These are phyloP conservation scores for Ogataea polymorpha DNA, from an alignment of 805 yeast genomes.

Conservation along the genomic window DNA sequence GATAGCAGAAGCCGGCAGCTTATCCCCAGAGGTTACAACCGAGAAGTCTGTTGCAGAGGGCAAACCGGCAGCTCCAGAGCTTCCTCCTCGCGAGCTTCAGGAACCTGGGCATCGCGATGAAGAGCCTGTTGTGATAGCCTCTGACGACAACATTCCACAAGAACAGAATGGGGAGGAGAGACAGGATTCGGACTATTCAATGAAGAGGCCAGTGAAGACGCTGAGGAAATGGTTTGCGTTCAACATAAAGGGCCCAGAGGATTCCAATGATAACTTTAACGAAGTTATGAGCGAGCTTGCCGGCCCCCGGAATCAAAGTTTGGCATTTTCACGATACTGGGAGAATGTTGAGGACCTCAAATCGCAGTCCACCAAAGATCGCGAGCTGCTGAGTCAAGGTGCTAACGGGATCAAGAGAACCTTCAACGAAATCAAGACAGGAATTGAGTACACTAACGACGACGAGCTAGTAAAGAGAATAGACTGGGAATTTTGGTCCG, in stretches of 20 bases:
- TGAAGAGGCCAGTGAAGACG: constrained; percentile 7
- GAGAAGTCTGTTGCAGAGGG: background rate
- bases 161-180: constrained; percentile 6
- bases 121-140: constrained; percentile 12
- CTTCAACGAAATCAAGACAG: constrained; percentile 46
- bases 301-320: constrained; percentile 46
- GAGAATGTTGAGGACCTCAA: constrained; percentile 52
- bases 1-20: background rate
- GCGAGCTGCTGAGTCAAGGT: constrained; percentile 50
- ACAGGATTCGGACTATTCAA: constrained; percentile 5
- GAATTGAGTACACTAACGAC: constrained; percentile 39
- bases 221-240: constrained; percentile 28
- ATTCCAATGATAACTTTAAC: constrained; percentile 22
- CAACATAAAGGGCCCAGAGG: constrained; percentile 27
- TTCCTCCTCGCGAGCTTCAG: constrained; percentile 20
- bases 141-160: constrained; percentile 8
- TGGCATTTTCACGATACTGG: constrained; percentile 57
- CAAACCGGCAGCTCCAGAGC: background rate
- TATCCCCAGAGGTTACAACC: background rate
- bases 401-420: constrained; percentile 40
- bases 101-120: constrained; percentile 36
- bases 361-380: constrained; percentile 47
- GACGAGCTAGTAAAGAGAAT: constrained; percentile 37
- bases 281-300: constrained; percentile 21
- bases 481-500: constrained; percentile 89